A percentile compares a stretch with the other conserved stretches of the same genome.
Evolutionary conservation across 2,329 filamentous ascomycete genomes (phyloP).

Genomic region (Claviceps pusilla): DNA sequence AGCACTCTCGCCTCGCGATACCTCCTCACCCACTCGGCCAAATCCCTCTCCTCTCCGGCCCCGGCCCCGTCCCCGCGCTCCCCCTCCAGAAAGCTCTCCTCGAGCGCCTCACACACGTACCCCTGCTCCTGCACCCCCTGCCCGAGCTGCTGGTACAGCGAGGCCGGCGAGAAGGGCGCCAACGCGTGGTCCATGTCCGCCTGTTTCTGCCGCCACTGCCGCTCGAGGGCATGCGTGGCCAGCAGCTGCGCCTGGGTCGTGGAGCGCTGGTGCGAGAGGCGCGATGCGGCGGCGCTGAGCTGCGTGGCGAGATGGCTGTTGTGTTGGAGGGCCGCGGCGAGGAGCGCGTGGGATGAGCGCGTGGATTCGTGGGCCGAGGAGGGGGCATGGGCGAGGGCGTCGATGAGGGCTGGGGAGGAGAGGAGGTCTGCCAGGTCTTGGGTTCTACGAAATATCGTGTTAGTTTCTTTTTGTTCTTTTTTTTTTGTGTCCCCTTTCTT

Average conservation of each 20-base stretch:
- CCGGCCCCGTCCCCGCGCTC: conserved; percentile 24
- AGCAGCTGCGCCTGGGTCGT: conserved; percentile 69
- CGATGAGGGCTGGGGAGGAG: conserved; percentile 48
- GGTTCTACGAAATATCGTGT: conserved; percentile 36
- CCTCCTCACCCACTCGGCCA: conserved; percentile 66
- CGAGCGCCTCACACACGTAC: conserved; percentile 60
- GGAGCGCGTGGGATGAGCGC: conserved; percentile 44
- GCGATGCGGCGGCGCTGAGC: conserved; percentile 44
- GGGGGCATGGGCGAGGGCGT: conserved; percentile 56
- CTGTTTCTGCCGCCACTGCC: conserved; percentile 84
- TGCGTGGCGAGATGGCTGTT: conserved; percentile 58
- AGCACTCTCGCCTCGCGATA: conserved; percentile 68
- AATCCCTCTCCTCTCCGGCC: conserved; percentile 62
- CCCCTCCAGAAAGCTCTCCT: conserved; percentile 79
- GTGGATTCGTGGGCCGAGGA: conserved; percentile 59
- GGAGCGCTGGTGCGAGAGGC: conserved; percentile 45
- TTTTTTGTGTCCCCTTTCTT: too few relatives aligned
- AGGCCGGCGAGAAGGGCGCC: conserved; percentile 70
- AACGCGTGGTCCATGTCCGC: conserved; percentile 75
- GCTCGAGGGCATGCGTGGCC: conserved; percentile 69
- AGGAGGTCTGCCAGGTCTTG: conserved; percentile 62
- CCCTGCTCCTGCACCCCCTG: conserved; percentile 74
- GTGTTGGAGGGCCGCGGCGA: conserved; percentile 50
- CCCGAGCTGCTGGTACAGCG: conserved; percentile 67
- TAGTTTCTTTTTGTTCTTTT: conserved; percentile 4